Base-by-base conservation (phyloP, 2,329 filamentous ascomycete genomes). In the Rachicladosporium sp. region DNA sequence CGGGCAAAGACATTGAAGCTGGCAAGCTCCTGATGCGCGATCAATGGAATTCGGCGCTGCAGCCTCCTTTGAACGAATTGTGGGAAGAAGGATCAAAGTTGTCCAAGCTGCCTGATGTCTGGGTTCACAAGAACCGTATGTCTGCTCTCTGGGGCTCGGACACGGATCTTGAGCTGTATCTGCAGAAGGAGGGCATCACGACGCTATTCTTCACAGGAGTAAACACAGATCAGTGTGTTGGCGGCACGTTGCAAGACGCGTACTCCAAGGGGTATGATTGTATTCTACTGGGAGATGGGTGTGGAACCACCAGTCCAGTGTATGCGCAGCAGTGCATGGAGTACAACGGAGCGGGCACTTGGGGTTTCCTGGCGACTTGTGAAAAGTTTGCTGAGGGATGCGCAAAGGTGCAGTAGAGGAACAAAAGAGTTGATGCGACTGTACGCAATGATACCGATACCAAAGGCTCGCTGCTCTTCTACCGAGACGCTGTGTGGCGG, bases 141-240 rank as follows among this genome's bases (percentile, higher is more conserved):
- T 73, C 68, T 13, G 75, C 72, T 2, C 57, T 78, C 36, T 77
- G 72, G 70, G 62, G 60, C 15, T 49, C 55, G 7, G 51, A 51
- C 8, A 68, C 67, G 34, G 58, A 61, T 6, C 57, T 71, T 34
- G 64, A 63, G 39, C 54, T 56, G 31, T 65, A 61, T 31, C 52
- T 76, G 37, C 50, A 61, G 36, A 42, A 54, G 31, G 46, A 61
- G 35, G 59, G 60, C 0, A 65, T 64, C 42, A 64, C 46, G 33
- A 76, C 71, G 4, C 50, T 77, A 33, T 49, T 78, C 12, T 76
- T 78, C 45, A 58, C 69, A 1, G 74, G 74, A 0, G 73, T 76
- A 9, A 78, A 78, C 49, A 76, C 73, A 2, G 73, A 78, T 55
- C 73, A 76, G 51, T 77, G 74, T 50, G 73, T 78, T 6, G 61